Base-by-base conservation (phyloP, 345 rosid genomes). In the Citrus australasica region DNA sequence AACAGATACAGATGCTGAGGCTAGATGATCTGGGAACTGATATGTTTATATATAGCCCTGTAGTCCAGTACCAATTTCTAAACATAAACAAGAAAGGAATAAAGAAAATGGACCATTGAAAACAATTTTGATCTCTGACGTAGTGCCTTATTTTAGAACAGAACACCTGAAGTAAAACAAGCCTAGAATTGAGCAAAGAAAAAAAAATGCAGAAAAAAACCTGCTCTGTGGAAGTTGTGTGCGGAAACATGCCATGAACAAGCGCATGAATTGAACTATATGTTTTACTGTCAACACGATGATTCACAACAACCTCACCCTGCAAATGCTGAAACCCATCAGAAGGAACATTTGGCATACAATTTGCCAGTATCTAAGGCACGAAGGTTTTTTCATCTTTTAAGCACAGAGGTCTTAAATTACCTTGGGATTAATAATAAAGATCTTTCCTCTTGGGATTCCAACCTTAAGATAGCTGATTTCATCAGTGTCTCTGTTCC, bases 401-500 rank as follows among this genome's bases (percentile, higher is more conserved):
- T 35, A 76, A 66, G 76, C 38, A 67, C 58, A 48, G 69, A 16
- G 40, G n/a, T 40, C 25, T 37, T 73, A 48, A 77, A 71, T 61
- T 84, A 94, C 99, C 99, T 91, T 94, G 68, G 99, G 97, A 88
- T 96, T 96, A 68, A 96, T 96, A 68, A 80, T 96, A 86, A 96
- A 94, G 80, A 96, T 92, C 76, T 96, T 96, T 73, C 99, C 99
- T 46, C 82, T 92, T 0, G 99, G 99, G 77, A 96, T 96, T 72
- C 99, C 99, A 22, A 96, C 98, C 85, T 92, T 94, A 53, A 92
- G 94, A 83, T 96, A 96, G 89, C 99, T 96, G 80, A 94, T 83
- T 86, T 96, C 99, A 81, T 96, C 99, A 2, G 99, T 96, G 84
- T 92, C 87, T 88, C 99, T 88, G 79, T 96, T 96, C 75, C 99